Conservation (phyloP, 2,329 filamentous ascomycete genomes). For the Camillea tinctor region DNA sequence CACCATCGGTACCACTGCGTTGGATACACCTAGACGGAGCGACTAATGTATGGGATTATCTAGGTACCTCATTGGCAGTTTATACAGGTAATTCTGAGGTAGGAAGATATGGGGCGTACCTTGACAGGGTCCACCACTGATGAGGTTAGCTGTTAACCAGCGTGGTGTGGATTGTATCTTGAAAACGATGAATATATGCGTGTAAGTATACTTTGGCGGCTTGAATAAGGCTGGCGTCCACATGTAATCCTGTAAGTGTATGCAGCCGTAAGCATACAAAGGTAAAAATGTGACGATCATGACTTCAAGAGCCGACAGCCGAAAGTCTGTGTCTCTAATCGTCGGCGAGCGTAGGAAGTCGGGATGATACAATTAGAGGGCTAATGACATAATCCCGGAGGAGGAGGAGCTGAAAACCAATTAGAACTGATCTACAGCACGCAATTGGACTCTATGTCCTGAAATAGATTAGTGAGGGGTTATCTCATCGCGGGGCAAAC, state of each 20-base stretch:
- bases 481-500: conserved; percentile 10
- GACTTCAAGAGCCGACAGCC: conserved; percentile 9
- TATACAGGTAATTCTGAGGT: too few relatives aligned
- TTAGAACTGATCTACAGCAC: conserved; percentile 30
- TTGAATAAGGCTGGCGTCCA: too few relatives aligned
- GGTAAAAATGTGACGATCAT: neutral
- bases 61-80: too few relatives aligned
- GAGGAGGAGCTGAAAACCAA: conserved; percentile 26
- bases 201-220: too few relatives aligned
- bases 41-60: too few relatives aligned
- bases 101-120: too few relatives aligned
- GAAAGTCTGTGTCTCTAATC: conserved; percentile 4
- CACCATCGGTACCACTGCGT: too few relatives aligned
- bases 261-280: neutral
- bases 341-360: conserved; percentile 12
- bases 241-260: neutral
- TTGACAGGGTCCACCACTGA: too few relatives aligned
- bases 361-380: conserved; percentile 29
- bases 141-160: too few relatives aligned
- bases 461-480: conserved; percentile 31
- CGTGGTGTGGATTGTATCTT: too few relatives aligned
- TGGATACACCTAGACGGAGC: too few relatives aligned
- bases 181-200: too few relatives aligned
- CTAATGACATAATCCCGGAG: conserved; percentile 34
- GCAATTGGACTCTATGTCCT: conserved; percentile 29